Evolutionary conservation across 371 early-diverging fungal genomes (phyloP).

Genomic region (Saksenaea oblongispora): DNA sequence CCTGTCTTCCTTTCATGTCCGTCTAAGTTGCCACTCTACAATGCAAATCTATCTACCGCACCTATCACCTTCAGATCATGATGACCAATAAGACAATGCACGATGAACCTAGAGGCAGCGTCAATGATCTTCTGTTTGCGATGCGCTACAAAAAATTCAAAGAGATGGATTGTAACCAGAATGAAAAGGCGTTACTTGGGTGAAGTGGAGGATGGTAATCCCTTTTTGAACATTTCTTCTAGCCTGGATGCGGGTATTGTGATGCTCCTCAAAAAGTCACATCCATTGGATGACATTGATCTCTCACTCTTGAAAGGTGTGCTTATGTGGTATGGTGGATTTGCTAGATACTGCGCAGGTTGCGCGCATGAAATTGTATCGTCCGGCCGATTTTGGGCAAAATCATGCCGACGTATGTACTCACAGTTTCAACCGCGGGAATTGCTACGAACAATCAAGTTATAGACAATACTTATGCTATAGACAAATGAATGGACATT

Average conservation of each 20-base stretch:
- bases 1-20: too few species aligned
- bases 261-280: neutral
- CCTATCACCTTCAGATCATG: neutral
- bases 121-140: conserved; percentile 1
- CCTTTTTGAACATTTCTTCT: neutral
- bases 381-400: too few species aligned
- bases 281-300: conserved; percentile 1
- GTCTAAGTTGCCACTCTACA: too few species aligned
- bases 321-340: neutral
- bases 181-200: conserved; percentile 1
- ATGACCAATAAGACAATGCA: neutral
- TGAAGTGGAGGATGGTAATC: neutral
- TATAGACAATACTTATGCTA: too few species aligned
- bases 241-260: neutral
- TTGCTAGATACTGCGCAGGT: neutral
- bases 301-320: neutral
- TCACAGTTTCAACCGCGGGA: too few species aligned
- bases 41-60: too few species aligned
- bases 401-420: too few species aligned
- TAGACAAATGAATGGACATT: too few species aligned
- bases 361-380: neutral
- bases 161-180: neutral
- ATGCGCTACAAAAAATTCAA: neutral
- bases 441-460: too few species aligned
- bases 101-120: neutral